Evolutionary conservation across 345 rosid species (phyloP).

Genomic region (Salix brachista): DNA sequence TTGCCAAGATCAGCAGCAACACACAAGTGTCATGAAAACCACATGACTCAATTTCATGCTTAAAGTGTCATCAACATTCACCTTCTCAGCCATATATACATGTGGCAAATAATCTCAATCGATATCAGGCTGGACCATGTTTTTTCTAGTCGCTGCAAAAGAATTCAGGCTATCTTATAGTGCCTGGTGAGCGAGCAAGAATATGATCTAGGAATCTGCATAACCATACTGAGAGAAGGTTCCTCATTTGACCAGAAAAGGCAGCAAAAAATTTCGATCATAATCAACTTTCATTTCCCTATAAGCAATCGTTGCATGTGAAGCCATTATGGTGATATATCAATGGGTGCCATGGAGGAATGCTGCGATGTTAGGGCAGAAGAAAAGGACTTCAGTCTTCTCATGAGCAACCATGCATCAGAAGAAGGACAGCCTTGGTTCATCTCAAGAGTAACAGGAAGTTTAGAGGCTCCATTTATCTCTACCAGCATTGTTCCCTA

Average conservation of each 20-base stretch:
- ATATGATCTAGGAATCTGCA: background rate
- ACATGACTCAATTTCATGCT: background rate
- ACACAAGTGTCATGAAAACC: too few species aligned
- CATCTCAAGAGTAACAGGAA: slow-evolving; percentile 75
- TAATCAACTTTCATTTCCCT: background rate
- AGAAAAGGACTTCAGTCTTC: slow-evolving; percentile 42
- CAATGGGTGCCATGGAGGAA: slow-evolving; percentile 22
- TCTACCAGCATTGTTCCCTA: slow-evolving; percentile 81
- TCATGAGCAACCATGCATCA: slow-evolving; percentile 72
- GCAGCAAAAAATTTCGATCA: background rate
- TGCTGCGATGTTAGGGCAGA: slow-evolving; percentile 18
- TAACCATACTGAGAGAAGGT: background rate
- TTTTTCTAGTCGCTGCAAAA: background rate
- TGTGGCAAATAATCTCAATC: background rate
- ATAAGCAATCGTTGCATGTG: background rate
- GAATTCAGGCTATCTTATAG: background rate
- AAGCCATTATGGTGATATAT: slow-evolving; percentile 42
- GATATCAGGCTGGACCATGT: background rate
- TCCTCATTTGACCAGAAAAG: background rate
- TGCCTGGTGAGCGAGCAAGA: background rate
- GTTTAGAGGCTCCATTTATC: slow-evolving; percentile 43
- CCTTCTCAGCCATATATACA: background rate
- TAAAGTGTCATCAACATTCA: background rate
- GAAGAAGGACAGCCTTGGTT: slow-evolving; percentile 58
- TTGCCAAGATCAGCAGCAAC: background rate